Evolutionary conservation across 768 basidiomycete genomes (phyloP).

Genomic region (Clitopilus passeckerianus): DNA sequence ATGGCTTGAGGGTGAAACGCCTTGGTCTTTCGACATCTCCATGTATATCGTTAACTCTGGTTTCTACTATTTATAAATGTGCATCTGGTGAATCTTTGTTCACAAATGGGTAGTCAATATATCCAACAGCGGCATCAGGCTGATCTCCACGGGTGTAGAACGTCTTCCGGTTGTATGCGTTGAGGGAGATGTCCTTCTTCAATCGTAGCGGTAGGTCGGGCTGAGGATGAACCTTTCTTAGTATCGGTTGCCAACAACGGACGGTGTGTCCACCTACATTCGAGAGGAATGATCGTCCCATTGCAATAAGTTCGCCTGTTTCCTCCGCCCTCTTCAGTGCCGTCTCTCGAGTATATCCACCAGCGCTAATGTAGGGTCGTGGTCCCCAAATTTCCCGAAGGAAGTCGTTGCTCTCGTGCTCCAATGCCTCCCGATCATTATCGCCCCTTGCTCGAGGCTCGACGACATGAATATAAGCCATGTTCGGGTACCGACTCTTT

Average conservation of each 20-base stretch:
- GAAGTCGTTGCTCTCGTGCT: slow-evolving; percentile 33
- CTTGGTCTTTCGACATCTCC: too few relatives aligned
- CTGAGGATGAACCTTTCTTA: slow-evolving; percentile 13
- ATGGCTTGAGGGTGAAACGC: too few relatives aligned
- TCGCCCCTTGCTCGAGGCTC: slow-evolving; percentile 28
- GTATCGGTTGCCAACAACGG: neutral
- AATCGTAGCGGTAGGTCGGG: slow-evolving; percentile 32
- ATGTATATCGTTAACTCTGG: too few relatives aligned
- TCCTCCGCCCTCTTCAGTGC: slow-evolving; percentile 26
- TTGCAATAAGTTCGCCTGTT: slow-evolving; percentile 23
- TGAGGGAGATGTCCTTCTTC: slow-evolving; percentile 22
- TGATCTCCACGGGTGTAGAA: slow-evolving; percentile 24
- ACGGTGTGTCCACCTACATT: slow-evolving; percentile 17
- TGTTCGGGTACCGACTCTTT: slow-evolving; percentile 28
- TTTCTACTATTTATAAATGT: neutral
- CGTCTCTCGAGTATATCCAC: slow-evolving; percentile 26
- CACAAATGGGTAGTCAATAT: slow-evolving; percentile 27
- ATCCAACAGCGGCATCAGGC: slow-evolving; percentile 16
- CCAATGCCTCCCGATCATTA: slow-evolving; percentile 6
- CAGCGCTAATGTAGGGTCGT: slow-evolving; percentile 24
- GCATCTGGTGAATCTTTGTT: neutral
- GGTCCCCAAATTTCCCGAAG: slow-evolving; percentile 34
- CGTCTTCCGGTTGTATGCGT: slow-evolving; percentile 20
- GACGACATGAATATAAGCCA: slow-evolving; percentile 49
- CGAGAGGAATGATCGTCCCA: slow-evolving; percentile 24